Base-by-base conservation (phyloP, 768 basidiomycete genomes). In the Leccinum uliginosum region DNA sequence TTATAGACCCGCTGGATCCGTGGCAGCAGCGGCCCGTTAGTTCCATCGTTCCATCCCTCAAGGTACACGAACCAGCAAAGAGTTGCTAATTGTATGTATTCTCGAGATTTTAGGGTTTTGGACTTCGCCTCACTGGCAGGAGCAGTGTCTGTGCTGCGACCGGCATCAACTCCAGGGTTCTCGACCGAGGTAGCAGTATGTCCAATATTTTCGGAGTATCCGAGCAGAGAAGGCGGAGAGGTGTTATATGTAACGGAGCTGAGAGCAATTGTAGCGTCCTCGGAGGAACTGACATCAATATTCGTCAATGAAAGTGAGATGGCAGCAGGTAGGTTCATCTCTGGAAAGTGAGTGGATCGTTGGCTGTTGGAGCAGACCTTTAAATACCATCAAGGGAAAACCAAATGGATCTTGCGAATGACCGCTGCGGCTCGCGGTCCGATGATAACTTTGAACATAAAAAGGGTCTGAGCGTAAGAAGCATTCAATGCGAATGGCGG, bases 21-120 rank as follows among this genome's bases (percentile, higher is more conserved):
- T 1, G 88, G 90, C 6, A 93, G 70, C 23, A 93, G 71, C 0
- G 91, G 89, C 2, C 91, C 91, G 14, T 82, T 81, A 0, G 84
- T 79, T 11, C 84, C 85, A 68, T 91, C 91, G 63, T 87, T 89
- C 89, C 89, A 92, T 15, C 91, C 91, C 9, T 78, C 78, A 3
- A 89, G 71, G 58, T 85, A 84, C 48, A 86, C 51, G 11, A 76
- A 73, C 73, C 76, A 83, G 61, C 84, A 87, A 29, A 84, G 70
- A 1, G 84, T 67, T 14, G 71, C 62, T 56, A 85, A 81, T 58
- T 88, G 85, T 24, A 85, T 67, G 56, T 49, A 49, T 57, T 65
- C 63, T 40, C 60, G 60, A 46, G 24, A 53, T 24, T 57, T 65
- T 12, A 55, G 48, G 15, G 49, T 32, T 45, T 55, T 35, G 1